These are phyloP conservation scores for Microascus cirrosus DNA, from an alignment of 2,329 filamentous ascomycete species.

Conservation along the genomic window DNA sequence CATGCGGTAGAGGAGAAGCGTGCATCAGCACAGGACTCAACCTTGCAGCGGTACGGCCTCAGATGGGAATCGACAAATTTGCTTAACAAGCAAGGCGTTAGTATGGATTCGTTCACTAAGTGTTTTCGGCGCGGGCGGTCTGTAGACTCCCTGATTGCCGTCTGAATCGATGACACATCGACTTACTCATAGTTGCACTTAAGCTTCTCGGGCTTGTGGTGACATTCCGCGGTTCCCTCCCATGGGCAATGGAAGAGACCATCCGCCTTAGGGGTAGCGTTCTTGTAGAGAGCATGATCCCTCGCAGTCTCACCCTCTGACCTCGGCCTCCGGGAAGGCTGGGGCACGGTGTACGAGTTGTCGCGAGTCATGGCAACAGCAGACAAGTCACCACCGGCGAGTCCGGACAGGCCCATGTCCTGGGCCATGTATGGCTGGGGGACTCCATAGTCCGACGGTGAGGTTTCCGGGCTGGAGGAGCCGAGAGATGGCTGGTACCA, in stretches of 20 bases:
- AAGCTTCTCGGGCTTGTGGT: slow-evolving; percentile 86
- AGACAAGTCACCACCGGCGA: slow-evolving; percentile 6
- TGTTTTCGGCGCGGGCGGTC: neutral
- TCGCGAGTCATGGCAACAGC: slow-evolving; percentile 1
- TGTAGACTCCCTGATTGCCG: neutral
- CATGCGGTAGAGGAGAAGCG: slow-evolving; percentile 94
- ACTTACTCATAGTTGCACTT: slow-evolving; percentile 99
- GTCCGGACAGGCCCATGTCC: slow-evolving; percentile 6
- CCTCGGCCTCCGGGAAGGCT: slow-evolving; percentile 35
- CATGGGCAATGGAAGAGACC: slow-evolving; percentile 92
- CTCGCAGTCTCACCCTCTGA: slow-evolving; percentile 46
- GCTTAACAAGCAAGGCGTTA: slow-evolving; percentile 32
- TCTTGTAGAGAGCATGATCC: slow-evolving; percentile 62
- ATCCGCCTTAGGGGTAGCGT: slow-evolving; percentile 51
- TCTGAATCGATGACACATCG: neutral
- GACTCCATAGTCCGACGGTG: slow-evolving; percentile 2
- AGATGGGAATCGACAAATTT: slow-evolving; percentile 96
- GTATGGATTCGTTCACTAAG: neutral
- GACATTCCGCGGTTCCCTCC: slow-evolving; percentile 60
- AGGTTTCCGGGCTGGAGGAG: slow-evolving; percentile 2
- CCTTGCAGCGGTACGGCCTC: slow-evolving; percentile 93
- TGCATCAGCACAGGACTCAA: slow-evolving; percentile 68
- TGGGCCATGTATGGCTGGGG: slow-evolving; percentile 2
- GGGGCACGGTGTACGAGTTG: slow-evolving; percentile 11
- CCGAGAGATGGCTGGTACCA: slow-evolving; percentile 3